Conservation (phyloP, 768 basidiomycete genomes). For the Rhizopogon salebrosus region DNA sequence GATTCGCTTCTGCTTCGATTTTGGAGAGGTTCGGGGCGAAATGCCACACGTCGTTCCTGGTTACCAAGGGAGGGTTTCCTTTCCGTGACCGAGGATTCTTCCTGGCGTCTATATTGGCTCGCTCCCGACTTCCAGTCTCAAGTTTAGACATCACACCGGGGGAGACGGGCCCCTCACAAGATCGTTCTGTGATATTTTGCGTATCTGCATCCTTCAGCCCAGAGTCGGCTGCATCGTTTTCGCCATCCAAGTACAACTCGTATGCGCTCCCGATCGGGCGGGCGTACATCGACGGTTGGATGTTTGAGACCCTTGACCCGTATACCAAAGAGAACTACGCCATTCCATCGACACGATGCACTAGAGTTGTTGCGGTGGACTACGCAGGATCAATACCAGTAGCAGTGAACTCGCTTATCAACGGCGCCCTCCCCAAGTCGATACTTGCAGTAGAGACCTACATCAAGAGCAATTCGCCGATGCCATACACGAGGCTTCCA, state of each 20-base stretch:
- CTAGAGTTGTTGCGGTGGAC: constrained; percentile 79
- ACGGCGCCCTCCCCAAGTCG: constrained; percentile 65
- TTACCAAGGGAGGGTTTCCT: constrained; percentile 78
- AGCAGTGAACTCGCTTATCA: constrained; percentile 82
- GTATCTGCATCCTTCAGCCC: constrained; percentile 81
- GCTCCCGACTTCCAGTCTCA: constrained; percentile 36
- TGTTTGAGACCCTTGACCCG: constrained; percentile 92
- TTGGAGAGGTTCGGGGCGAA: constrained; percentile 79
- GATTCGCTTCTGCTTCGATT: constrained; percentile 62
- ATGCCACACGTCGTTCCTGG: constrained; percentile 65
- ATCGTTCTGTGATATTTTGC: constrained; percentile 68
- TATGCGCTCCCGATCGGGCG: constrained; percentile 70
- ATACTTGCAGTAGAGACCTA: constrained; percentile 72
- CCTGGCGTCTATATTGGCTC: constrained; percentile 71
- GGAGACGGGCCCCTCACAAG: constrained; percentile 28
- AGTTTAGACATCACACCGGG: constrained; percentile 38
- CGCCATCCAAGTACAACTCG: constrained; percentile 69
- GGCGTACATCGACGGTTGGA: constrained; percentile 89
- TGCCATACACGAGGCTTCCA: constrained; percentile 69
- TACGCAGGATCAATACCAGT: constrained; percentile 82
- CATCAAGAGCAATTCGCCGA: constrained; percentile 58
- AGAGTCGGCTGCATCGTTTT: constrained; percentile 52
- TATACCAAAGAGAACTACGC: constrained; percentile 92
- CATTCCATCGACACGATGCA: constrained; percentile 90
- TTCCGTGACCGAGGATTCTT: constrained; percentile 89